phyloP scores from a whole-genome alignment of 164 flowering plant species.

The Dillenia suffruticosa region DNA sequence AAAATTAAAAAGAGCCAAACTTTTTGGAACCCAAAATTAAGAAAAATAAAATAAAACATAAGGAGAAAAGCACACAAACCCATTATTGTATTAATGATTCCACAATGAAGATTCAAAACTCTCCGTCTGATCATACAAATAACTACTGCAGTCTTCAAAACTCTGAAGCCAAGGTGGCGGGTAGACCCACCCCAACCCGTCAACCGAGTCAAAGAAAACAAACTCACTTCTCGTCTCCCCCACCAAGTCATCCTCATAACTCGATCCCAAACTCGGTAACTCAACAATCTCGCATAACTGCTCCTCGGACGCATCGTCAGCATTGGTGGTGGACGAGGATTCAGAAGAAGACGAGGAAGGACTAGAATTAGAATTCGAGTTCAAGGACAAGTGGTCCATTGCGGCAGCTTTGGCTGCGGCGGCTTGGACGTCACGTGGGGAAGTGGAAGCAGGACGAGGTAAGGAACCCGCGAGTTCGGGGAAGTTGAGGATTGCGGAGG shows the following conservation, averaged over 20 bases:
- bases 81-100: background rate
- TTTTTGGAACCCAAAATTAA: no score
- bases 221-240: background rate
- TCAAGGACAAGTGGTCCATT: conserved; percentile 18
- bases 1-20: no score
- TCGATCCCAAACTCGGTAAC: conserved; percentile 38
- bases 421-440: conserved; percentile 55
- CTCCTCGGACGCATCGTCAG: conserved; percentile 9
- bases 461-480: conserved; percentile 43
- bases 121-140: conserved; percentile 11
- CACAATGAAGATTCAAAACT: no score
- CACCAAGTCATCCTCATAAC: conserved; percentile 14
- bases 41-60: no score
- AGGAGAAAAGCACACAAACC: no score
- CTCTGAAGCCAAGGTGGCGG: conserved; percentile 18
- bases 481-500: conserved; percentile 58
- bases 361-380: no score
- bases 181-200: conserved; percentile 19
- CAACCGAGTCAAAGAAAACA: conserved; percentile 26
- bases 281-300: conserved; percentile 51
- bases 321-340: background rate
- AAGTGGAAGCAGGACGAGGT: conserved; percentile 47
- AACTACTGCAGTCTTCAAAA: conserved; percentile 4
- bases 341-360: no score
- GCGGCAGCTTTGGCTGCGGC: conserved; percentile 60